Conservation (phyloP, 2,329 filamentous ascomycete species). For the Trichoderma koningiopsis region DNA sequence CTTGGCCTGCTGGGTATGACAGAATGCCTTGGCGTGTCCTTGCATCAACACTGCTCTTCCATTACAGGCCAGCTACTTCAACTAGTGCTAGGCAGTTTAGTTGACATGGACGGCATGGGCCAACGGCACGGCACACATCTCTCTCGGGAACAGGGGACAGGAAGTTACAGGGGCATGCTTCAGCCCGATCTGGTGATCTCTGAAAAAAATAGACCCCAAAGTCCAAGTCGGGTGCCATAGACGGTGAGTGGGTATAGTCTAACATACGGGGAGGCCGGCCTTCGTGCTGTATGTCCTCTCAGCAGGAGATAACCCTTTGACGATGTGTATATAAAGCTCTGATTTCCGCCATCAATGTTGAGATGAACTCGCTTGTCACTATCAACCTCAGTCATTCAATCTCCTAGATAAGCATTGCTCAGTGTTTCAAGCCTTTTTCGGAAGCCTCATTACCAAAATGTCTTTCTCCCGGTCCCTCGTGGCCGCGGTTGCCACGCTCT, state of each 20-base stretch:
- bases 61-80: neutral
- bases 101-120: neutral
- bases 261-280: neutral
- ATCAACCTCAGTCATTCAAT: slow-evolving; percentile 1
- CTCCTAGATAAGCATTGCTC: neutral
- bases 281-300: neutral
- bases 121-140: neutral
- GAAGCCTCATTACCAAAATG: slow-evolving; percentile 26
- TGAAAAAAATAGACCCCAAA: neutral
- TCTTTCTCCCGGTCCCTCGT: slow-evolving; percentile 33
- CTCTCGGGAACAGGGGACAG: neutral
- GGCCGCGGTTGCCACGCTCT: slow-evolving; percentile 42
- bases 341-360: neutral
- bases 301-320: neutral
- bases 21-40: neutral
- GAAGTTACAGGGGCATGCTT: neutral
- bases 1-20: neutral
- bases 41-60: neutral
- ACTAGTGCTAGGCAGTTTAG: neutral
- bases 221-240: neutral
- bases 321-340: slow-evolving; percentile 18
- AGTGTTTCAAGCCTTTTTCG: neutral
- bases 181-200: slow-evolving; percentile 11
- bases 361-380: neutral
- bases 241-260: neutral